Conservation (phyloP, 257 asterid genomes). For the Solanum virginianum region DNA sequence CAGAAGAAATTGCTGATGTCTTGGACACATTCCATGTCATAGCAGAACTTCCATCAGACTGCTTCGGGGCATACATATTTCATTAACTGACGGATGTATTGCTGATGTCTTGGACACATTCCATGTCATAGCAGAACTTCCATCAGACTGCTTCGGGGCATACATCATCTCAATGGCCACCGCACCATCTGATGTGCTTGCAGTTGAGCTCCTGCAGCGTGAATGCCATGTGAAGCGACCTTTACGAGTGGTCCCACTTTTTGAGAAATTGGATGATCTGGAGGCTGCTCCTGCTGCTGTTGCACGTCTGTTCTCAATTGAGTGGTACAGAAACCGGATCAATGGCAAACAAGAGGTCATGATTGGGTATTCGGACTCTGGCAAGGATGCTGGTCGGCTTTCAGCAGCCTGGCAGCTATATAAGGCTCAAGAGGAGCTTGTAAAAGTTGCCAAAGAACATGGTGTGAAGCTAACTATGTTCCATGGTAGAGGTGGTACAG, state of each 20-base stretch:
- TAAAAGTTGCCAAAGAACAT: conserved; percentile 32
- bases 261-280: conserved; percentile 40
- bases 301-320: conserved; percentile 41
- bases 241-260: conserved; percentile 42
- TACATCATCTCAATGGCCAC: conserved; percentile 45
- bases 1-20: conserved; percentile 40
- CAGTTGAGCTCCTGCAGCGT: conserved; percentile 43
- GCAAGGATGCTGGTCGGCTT: conserved; percentile 49
- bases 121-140: conserved; percentile 40
- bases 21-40: conserved; percentile 37
- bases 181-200: conserved; percentile 37
- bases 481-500: conserved; percentile 57
- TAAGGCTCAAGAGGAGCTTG: conserved; percentile 50
- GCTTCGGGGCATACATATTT: conserved; percentile 43
- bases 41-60: conserved; percentile 37
- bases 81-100: too few species aligned
- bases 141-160: conserved; percentile 40
- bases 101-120: conserved; percentile 38
- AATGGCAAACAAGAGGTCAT: conserved; percentile 46
- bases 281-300: conserved; percentile 46
- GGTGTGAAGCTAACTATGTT: conserved; percentile 47
- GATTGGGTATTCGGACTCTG: conserved; percentile 54
- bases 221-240: conserved; percentile 36
- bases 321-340: conserved; percentile 38
- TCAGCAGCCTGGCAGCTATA: conserved; percentile 52